These are phyloP conservation scores for Monilinia laxa DNA, from an alignment of 2,329 filamentous ascomycete genomes.

Conservation along the genomic window DNA sequence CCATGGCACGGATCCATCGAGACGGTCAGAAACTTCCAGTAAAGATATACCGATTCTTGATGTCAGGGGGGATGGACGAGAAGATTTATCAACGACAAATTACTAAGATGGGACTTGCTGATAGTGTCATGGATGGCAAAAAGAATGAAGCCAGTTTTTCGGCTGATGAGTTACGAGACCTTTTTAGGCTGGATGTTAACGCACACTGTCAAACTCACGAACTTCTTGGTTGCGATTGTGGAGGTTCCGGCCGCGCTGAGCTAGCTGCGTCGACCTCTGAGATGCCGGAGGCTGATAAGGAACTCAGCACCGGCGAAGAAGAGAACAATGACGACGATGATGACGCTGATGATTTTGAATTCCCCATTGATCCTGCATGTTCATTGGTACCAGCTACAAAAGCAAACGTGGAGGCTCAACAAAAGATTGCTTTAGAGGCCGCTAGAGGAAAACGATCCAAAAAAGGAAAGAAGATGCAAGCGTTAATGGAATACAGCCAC, in stretches of 20 bases:
- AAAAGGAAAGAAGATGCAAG: conserved; percentile 45
- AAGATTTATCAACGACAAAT: conserved; percentile 74
- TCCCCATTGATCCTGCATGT: conserved; percentile 30
- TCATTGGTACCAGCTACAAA: conserved; percentile 44
- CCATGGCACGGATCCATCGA: conserved; percentile 72
- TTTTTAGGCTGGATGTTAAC: conserved; percentile 64
- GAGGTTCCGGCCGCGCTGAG: conserved; percentile 48
- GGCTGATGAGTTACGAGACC: conserved; percentile 61
- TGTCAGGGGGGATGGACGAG: conserved; percentile 68
- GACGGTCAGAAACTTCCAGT: conserved; percentile 68
- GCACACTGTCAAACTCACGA: conserved; percentile 67
- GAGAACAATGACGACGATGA: conserved; percentile 21
- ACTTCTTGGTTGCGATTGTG: conserved; percentile 61
- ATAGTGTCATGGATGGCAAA: conserved; percentile 70
- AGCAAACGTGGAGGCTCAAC: conserved; percentile 48
- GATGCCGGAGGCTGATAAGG: conserved; percentile 23
- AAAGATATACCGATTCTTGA: conserved; percentile 67
- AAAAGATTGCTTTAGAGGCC: conserved; percentile 44
- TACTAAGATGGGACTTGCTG: conserved; percentile 67
- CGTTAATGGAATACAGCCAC: conserved; percentile 56
- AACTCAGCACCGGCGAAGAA: conserved; percentile 21
- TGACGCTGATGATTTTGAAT: conserved; percentile 38
- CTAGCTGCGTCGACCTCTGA: conserved; percentile 29
- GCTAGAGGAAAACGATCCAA: conserved; percentile 37
- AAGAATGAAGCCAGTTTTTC: conserved; percentile 61